phyloP scores from a whole-genome alignment of 768 basidiomycete species.

The Glaciozyma martinii region DNA sequence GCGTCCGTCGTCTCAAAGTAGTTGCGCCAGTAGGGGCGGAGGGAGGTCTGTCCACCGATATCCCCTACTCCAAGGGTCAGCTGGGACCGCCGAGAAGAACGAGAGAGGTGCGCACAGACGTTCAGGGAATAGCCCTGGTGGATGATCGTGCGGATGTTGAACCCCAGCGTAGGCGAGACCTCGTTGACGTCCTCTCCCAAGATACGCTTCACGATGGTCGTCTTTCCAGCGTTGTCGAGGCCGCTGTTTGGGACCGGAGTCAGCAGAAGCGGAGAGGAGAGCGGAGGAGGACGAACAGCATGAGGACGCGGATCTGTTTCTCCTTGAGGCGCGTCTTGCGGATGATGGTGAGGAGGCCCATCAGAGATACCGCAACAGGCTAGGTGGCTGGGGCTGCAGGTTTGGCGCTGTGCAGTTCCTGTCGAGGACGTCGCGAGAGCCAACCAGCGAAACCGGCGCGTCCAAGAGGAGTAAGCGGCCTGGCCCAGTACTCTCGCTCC shows the following conservation, averaged over 20 bases:
- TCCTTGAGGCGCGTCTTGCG: slow-evolving; percentile 92
- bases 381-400: too few species aligned
- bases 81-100: background rate
- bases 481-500: too few species aligned
- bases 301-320: slow-evolving; percentile 90
- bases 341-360: slow-evolving; percentile 95
- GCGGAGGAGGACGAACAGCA: slow-evolving; percentile 53
- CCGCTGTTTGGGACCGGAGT: slow-evolving; percentile 50
- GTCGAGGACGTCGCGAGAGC: too few species aligned
- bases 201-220: slow-evolving; percentile 90
- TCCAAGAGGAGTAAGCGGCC: too few species aligned
- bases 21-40: slow-evolving; percentile 96
- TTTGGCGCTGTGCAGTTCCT: too few species aligned
- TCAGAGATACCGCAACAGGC: slow-evolving; percentile 35
- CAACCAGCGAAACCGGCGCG: too few species aligned
- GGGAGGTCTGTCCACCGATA: slow-evolving; percentile 89
- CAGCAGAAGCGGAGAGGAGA: background rate
- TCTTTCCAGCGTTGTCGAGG: slow-evolving; percentile 97
- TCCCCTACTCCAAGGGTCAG: slow-evolving; percentile 58
- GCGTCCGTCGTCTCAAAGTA: slow-evolving; percentile 99
- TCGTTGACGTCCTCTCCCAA: slow-evolving; percentile 81
- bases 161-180: slow-evolving; percentile 89
- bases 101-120: slow-evolving; percentile 51
- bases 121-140: slow-evolving; percentile 64
- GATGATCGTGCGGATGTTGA: slow-evolving; percentile 95